A percentile compares a stretch with the other conserved stretches of the same genome.
Evolutionary conservation across 169 alveolate species (phyloP).

Genomic region (Babesia bovis): DNA sequence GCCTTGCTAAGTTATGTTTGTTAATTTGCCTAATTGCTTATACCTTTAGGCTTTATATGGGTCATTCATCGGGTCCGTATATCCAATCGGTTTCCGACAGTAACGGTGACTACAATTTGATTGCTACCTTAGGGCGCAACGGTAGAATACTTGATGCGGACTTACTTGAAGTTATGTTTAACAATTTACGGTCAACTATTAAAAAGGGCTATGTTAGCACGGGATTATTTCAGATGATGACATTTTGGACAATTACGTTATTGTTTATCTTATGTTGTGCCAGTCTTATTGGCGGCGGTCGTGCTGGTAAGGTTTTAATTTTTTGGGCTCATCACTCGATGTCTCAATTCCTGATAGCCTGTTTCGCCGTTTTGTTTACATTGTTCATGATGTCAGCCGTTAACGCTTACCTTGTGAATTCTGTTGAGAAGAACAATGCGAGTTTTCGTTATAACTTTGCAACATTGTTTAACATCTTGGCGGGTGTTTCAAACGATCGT

Average conservation of each 20-base stretch:
- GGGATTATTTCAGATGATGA: conserved; percentile 9
- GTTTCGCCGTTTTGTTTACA: neutral
- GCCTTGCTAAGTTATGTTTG: conserved; percentile 12
- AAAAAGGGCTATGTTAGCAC: conserved; percentile 1
- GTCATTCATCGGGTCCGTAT: conserved; percentile 21
- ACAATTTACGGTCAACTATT: neutral
- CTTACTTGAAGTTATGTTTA: neutral
- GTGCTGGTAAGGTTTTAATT: conserved; percentile 2
- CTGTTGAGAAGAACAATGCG: conserved; percentile 1
- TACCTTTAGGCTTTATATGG: conserved; percentile 3
- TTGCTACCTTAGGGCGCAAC: conserved; percentile 24
- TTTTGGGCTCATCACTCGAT: conserved; percentile 13
- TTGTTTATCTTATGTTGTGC: conserved; percentile 6
- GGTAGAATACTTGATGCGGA: conserved; percentile 5
- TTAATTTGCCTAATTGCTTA: conserved; percentile 17
- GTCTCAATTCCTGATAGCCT: neutral
- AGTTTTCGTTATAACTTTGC: conserved; percentile 33
- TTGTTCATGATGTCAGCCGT: conserved; percentile 16
- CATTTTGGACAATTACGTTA: conserved; percentile 4
- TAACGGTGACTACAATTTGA: conserved; percentile 17
- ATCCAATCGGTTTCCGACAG: conserved; percentile 2
- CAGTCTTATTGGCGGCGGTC: conserved; percentile 6
- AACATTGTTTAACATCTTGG: conserved; percentile 28
- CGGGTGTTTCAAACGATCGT: conserved; percentile 29
- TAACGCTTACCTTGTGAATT: conserved; percentile 45